Percentiles rank a stretch among this genome's conserved stretches.
Evolutionary conservation across 495 filamentous ascomycete genomes (phyloP).

Genomic region (Geopyxis carbonaria): DNA sequence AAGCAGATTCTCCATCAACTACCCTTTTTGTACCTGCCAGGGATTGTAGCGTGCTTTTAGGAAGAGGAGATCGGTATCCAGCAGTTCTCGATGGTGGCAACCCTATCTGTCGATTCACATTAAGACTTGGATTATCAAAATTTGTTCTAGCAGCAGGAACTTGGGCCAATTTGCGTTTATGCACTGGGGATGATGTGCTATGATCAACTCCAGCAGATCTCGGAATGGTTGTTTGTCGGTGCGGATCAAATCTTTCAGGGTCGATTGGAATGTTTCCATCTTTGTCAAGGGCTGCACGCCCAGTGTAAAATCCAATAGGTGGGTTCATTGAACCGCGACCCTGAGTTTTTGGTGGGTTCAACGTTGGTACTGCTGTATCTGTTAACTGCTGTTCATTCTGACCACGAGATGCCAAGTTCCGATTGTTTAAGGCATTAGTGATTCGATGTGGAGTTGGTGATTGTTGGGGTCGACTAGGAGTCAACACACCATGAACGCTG

Average conservation of each 20-base stretch:
- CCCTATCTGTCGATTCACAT: conserved; percentile 17
- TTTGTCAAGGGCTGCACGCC: conserved; percentile 17
- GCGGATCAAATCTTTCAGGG: conserved; percentile 19
- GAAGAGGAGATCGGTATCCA: conserved; percentile 17
- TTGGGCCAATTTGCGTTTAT: conserved; percentile 9
- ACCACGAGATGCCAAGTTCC: no score
- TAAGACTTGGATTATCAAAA: conserved; percentile 20
- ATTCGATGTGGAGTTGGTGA: no score
- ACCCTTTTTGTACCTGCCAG: conserved; percentile 17
- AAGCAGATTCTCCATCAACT: conserved; percentile 11
- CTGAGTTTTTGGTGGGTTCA: background rate
- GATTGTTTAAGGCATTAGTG: no score
- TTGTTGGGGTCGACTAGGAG: no score
- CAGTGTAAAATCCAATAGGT: conserved; percentile 20
- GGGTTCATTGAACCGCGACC: no score
- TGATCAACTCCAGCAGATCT: conserved; percentile 23
- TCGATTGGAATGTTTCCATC: conserved; percentile 13
- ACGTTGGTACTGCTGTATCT: no score
- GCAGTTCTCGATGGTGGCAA: conserved; percentile 20
- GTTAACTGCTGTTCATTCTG: no score
- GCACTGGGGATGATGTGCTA: conserved; percentile 22
- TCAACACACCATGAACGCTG: no score
- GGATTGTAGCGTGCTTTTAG: conserved; percentile 11
- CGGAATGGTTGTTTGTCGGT: conserved; percentile 21
- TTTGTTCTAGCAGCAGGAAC: conserved; percentile 14